Conservation (phyloP, 768 basidiomycete species). For the Lanmaoa rubissima region DNA sequence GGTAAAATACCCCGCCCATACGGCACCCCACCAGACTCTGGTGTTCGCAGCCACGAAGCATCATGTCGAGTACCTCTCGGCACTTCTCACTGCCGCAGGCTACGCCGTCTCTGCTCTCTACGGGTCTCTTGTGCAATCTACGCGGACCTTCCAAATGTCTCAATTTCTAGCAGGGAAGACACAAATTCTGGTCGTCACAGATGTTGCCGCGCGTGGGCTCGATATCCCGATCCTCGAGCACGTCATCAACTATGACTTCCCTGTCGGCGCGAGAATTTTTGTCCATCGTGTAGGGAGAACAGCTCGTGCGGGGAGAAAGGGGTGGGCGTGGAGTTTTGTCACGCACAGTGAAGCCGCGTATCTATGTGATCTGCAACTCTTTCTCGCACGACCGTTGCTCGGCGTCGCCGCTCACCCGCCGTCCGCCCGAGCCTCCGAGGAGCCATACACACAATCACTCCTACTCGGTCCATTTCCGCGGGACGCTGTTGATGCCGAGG, state of each 20-base stretch:
- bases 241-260: constrained; percentile 98
- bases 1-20: constrained; percentile 44
- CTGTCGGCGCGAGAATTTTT: constrained; percentile 88
- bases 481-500: constrained; percentile 75
- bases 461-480: constrained; percentile 83
- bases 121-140: constrained; percentile 90
- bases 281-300: constrained; percentile 97
- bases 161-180: constrained; percentile 80
- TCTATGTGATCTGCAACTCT: constrained; percentile 89
- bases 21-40: constrained; percentile 85
- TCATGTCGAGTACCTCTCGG: constrained; percentile 92
- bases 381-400: constrained; percentile 77
- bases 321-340: constrained; percentile 96
- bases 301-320: constrained; percentile 90
- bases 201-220: constrained; percentile 96
- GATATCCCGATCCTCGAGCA: constrained; percentile 96
- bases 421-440: constrained; percentile 47
- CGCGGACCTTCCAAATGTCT: constrained; percentile 87
- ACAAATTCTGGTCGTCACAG: constrained; percentile 90
- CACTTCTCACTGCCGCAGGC: constrained; percentile 73
- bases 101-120: constrained; percentile 94
- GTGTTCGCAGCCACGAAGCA: constrained; percentile 97
- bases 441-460: constrained; percentile 67
- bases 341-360: constrained; percentile 84
- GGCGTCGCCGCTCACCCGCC: constrained; percentile 36